Percentiles rank a stretch among this genome's conserved stretches.
Evolutionary conservation across 2,329 filamentous ascomycete genomes (phyloP).

Genomic region (Aureobasidium sp.): DNA sequence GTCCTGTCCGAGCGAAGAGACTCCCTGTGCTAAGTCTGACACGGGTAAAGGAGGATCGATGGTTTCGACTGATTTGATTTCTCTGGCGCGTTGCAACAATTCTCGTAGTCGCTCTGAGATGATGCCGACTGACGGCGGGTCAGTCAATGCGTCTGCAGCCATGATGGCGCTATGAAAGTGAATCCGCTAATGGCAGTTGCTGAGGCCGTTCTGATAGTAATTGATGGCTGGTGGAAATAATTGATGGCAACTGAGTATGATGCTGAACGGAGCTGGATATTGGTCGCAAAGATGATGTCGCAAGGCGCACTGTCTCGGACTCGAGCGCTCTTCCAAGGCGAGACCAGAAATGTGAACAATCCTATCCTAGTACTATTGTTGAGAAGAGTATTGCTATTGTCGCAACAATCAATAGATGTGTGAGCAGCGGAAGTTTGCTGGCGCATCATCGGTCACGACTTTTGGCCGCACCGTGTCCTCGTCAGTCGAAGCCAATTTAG

Average conservation of each 20-base stretch:
- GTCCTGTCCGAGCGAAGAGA: slow-evolving; percentile 21
- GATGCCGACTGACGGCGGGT: slow-evolving; percentile 20
- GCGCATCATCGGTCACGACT: neutral
- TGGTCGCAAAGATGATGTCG: neutral
- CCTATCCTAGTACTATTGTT: neutral
- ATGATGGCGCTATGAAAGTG: neutral
- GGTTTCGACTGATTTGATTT: slow-evolving; percentile 30
- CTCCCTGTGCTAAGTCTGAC: slow-evolving; percentile 27
- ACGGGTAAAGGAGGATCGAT: slow-evolving; percentile 38
- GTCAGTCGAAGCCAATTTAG: neutral
- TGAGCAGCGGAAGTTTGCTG: slow-evolving; percentile 2
- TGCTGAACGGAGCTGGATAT: neutral
- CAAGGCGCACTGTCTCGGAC: neutral
- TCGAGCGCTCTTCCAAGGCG: neutral
- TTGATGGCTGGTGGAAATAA: neutral
- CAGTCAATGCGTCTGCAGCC: slow-evolving; percentile 19
- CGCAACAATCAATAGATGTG: neutral
- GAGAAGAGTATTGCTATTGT: neutral
- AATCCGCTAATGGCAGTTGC: neutral
- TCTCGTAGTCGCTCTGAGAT: slow-evolving; percentile 28
- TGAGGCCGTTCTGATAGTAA: neutral
- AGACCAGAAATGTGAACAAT: neutral
- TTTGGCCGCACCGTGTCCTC: neutral
- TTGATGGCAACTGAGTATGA: neutral
- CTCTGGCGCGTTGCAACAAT: slow-evolving; percentile 33